These are phyloP conservation scores for Choiromyces venosus DNA, from an alignment of 495 filamentous ascomycete species.

Conservation along the genomic window DNA sequence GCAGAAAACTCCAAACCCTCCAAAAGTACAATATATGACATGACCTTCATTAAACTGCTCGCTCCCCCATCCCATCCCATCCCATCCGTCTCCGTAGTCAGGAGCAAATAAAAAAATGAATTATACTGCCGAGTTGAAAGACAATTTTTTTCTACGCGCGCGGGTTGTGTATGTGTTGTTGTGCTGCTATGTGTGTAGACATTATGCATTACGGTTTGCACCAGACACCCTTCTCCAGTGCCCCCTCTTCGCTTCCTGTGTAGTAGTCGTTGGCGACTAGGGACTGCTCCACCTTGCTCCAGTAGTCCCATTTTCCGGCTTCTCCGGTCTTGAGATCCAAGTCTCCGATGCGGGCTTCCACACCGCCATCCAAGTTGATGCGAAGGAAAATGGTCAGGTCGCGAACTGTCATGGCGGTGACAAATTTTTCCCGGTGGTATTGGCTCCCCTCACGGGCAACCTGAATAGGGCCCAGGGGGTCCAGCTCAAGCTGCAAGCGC, in stretches of 20 bases:
- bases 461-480: conserved; percentile 45
- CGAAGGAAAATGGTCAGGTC: conserved; percentile 82
- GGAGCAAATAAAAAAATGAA: not conserved
- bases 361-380: conserved; percentile 47
- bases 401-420: conserved; percentile 73
- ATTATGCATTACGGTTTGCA: conserved; percentile 13
- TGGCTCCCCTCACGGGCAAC: conserved; percentile 2
- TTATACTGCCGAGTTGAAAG: not conserved
- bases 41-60: not conserved
- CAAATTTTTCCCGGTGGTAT: conserved; percentile 17
- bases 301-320: conserved; percentile 65
- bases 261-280: conserved; percentile 74
- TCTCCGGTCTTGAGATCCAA: conserved; percentile 76
- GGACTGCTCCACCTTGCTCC: conserved; percentile 58
- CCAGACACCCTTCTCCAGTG: conserved; percentile 23
- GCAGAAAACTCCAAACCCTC: not conserved
- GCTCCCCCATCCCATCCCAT: no score
- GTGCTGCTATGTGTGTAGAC: no score
- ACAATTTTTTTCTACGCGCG: not conserved
- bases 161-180: no score
- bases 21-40: not conserved
- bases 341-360: conserved; percentile 77
- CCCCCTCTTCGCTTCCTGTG: conserved; percentile 48
- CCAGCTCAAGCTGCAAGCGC: conserved; percentile 50
- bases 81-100: not conserved